Base-by-base conservation (phyloP, 345 rosid species). In the Murraya paniculata region DNA sequence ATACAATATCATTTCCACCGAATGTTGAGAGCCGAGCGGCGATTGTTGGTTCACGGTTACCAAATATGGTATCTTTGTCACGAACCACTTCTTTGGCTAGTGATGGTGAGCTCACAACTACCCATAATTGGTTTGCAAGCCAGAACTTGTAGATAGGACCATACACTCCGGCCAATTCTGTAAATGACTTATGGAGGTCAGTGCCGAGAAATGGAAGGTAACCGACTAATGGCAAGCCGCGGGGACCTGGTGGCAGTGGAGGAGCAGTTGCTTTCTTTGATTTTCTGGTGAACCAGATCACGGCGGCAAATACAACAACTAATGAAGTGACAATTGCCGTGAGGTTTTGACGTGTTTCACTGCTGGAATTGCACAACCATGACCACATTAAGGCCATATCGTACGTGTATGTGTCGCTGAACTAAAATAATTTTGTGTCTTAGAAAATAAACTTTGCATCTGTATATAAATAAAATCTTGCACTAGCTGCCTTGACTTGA, bases 131-230 rank as follows among this genome's bases (percentile, higher is more conserved):
- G 11, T 30, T 81, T 9, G 87, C 89, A 5, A 84, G 80, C 58
- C 67, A 81, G 35, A 86, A 56, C 18, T 86, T 86, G 68, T 81
- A 61, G 79, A 86, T 77, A 35, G 85, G 87, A 6, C 89, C 89
- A 13, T 82, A 82, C 16, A 64, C 73, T 30, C 33, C 35, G 2
- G 85, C 78, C 8, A 82, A 74, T 64, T 82, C 61, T 53, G 78
- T 64, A 27, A 86, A 78, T 1, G 79, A 77, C 0, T 72, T 67
- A 53, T 84, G 86, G 13, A 87, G 82, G 0, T 84, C 76, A 16
- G 77, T 73, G 48, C 81, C 77, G 6, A 87, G 62, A 60, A 81
- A 86, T 3, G 81, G 84, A 55, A 82, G 81, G 71, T 78, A 77
- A 21, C 81, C 78, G 16, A 68, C 71, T 2, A 78, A 5, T 2